Conservation (phyloP, 1,284 basidiomycete species). For the Phenoliferia sp. region DNA sequence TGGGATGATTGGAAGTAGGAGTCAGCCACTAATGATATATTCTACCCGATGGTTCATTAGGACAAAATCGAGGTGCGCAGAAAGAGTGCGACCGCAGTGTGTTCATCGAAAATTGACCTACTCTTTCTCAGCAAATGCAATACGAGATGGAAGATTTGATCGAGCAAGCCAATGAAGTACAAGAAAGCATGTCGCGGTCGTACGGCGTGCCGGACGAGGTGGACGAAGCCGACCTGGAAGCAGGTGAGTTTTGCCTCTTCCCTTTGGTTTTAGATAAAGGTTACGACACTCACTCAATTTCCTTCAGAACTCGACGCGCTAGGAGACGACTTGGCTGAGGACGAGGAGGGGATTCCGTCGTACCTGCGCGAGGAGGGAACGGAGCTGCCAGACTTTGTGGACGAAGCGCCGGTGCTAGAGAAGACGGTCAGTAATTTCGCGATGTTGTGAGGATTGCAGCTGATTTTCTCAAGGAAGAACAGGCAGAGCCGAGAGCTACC, state of each 20-base stretch:
- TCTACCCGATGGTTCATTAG: not conserved
- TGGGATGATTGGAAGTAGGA: not conserved
- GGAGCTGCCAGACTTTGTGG: constrained; percentile 73
- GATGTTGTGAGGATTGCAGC: not conserved
- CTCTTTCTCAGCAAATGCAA: constrained; percentile 65
- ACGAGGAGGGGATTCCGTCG: constrained; percentile 77
- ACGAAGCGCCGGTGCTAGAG: constrained; percentile 60
- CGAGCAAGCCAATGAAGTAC: constrained; percentile 96
- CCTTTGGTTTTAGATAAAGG: constrained; percentile 53
- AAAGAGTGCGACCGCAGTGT: too few species aligned
- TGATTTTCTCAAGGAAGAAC: not conserved
- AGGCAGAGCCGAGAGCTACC: not conserved
- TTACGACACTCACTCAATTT: not conserved
- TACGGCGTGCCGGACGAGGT: constrained; percentile 97
- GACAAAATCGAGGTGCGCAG: not conserved
- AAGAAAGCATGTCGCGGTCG: constrained; percentile 85
- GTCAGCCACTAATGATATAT: not conserved
- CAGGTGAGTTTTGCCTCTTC: constrained; percentile 56
- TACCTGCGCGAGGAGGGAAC: constrained; percentile 76
- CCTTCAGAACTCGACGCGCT: constrained; percentile 78
- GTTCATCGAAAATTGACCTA: too few species aligned
- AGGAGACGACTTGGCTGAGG: constrained; percentile 61
- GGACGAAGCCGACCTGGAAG: constrained; percentile 95
- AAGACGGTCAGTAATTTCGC: not conserved
- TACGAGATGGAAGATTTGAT: constrained; percentile 98